Conservation (phyloP, 1,139 yeast genomes). For the Hyphopichia buzzinii region DNA sequence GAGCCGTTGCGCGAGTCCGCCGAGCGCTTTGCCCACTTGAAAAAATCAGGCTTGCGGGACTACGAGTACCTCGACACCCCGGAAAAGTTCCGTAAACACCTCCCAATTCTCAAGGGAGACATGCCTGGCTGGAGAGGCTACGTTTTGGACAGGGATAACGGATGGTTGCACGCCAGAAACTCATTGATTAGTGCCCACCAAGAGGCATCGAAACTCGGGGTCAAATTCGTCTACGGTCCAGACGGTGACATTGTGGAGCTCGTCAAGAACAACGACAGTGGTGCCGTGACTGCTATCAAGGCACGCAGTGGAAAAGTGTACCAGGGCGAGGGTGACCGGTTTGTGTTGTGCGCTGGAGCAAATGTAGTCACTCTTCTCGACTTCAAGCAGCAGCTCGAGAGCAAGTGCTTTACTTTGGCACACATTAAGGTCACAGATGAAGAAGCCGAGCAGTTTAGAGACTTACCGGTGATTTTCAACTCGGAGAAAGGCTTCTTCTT, state of each 20-base stretch:
- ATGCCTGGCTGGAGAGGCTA: conserved; percentile 8
- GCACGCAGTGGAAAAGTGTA: conserved; percentile 12
- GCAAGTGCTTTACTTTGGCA: conserved; percentile 25
- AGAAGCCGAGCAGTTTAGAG: conserved; percentile 19
- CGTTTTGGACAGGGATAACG: conserved; percentile 14
- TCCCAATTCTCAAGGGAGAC: conserved; percentile 6
- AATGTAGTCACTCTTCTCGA: conserved; percentile 18
- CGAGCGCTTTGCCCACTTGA: conserved; percentile 20
- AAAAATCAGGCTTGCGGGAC: background rate
- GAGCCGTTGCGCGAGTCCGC: conserved; percentile 15
- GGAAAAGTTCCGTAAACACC: conserved; percentile 5
- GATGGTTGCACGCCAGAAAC: conserved; percentile 27
- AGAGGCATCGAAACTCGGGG: conserved; percentile 23
- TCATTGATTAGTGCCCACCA: conserved; percentile 21
- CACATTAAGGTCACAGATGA: conserved; percentile 19
- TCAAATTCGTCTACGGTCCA: conserved; percentile 25
- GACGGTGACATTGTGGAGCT: conserved; percentile 17
- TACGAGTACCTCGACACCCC: conserved; percentile 10
- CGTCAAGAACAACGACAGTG: conserved; percentile 7
- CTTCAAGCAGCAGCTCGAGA: conserved; percentile 20
- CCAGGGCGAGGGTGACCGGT: conserved; percentile 19
- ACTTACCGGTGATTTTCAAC: conserved; percentile 24
- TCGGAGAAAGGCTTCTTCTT: conserved; percentile 44
- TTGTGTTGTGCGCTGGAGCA: conserved; percentile 23
- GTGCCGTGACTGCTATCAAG: conserved; percentile 8